Evolutionary conservation across 805 yeast species (phyloP).

Genomic region (Lipomyces lipofer): DNA sequence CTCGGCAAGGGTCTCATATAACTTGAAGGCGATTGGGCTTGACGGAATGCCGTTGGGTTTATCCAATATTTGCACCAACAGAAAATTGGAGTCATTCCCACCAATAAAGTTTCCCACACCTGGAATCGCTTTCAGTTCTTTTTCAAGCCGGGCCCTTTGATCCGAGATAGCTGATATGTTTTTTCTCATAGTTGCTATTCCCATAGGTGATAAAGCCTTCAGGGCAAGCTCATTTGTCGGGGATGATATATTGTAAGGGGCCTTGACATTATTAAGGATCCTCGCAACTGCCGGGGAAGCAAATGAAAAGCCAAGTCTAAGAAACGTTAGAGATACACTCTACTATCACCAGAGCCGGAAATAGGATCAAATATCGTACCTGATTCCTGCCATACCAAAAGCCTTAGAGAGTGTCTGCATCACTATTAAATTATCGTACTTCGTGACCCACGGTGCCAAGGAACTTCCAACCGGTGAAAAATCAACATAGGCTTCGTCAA

Average conservation of each 20-base stretch:
- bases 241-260: slow-evolving; percentile 90
- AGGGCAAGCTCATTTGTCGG: slow-evolving; percentile 73
- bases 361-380: slow-evolving; percentile 48
- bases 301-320: slow-evolving; percentile 70
- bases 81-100: slow-evolving; percentile 82
- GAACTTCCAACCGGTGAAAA: slow-evolving; percentile 71
- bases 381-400: slow-evolving; percentile 93
- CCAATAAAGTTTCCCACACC: slow-evolving; percentile 79
- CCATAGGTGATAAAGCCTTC: slow-evolving; percentile 64
- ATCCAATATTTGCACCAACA: slow-evolving; percentile 70
- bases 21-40: slow-evolving; percentile 60
- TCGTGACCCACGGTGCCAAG: slow-evolving; percentile 72
- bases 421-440: slow-evolving; percentile 79
- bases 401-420: slow-evolving; percentile 92
- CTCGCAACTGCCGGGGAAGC: slow-evolving; percentile 60
- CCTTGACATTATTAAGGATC: slow-evolving; percentile 85
- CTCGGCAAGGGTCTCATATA: slow-evolving; percentile 72
- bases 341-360: not conserved
- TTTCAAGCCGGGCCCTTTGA: slow-evolving; percentile 58
- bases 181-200: slow-evolving; percentile 59
- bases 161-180: slow-evolving; percentile 51
- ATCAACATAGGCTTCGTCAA: slow-evolving; percentile 93
- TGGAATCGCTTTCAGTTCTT: slow-evolving; percentile 54
- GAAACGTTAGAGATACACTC: not conserved
- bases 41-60: slow-evolving; percentile 59